Conservation (phyloP, 768 basidiomycete genomes). For the Rhizopogon vinicolor region DNA sequence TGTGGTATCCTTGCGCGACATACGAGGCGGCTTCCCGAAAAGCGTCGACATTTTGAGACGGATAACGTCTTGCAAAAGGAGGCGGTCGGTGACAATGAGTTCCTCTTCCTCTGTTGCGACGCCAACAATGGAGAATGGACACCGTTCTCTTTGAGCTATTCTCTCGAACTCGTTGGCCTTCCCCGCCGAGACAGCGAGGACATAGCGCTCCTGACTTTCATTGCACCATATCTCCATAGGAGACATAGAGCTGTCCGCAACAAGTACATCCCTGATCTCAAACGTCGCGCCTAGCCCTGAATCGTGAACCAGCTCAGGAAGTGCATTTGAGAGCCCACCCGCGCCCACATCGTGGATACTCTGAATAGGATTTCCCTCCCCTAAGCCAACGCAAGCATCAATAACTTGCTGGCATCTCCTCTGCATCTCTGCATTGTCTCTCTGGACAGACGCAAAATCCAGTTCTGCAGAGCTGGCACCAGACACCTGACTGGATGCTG, state of each 20-base stretch:
- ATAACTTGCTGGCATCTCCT: constrained; percentile 96
- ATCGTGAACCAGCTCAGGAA: constrained; percentile 97
- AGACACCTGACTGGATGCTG: constrained; percentile 89
- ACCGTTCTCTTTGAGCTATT: constrained; percentile 85
- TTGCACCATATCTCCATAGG: constrained; percentile 99
- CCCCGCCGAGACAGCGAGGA: constrained; percentile 77
- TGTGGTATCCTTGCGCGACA: constrained; percentile 69
- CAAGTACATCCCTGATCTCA: constrained; percentile 90
- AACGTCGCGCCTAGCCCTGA: constrained; percentile 87
- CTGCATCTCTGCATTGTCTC: constrained; percentile 99
- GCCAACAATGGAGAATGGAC: constrained; percentile 92
- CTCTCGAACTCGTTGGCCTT: constrained; percentile 60
- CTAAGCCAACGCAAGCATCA: constrained; percentile 73
- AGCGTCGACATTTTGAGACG: constrained; percentile 90
- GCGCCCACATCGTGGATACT: constrained; percentile 99
- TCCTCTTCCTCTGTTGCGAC: constrained; percentile 77
- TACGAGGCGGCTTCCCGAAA: constrained; percentile 94
- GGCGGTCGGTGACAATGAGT: constrained; percentile 84
- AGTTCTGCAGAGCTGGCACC: constrained; percentile 89
- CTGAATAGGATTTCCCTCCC: constrained; percentile 71
- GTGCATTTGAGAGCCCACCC: constrained; percentile 92
- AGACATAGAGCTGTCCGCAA: constrained; percentile 91
- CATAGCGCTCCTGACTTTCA: constrained; percentile 97
- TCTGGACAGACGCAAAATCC: constrained; percentile 96
- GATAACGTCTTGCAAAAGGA: constrained; percentile 77